A percentile compares a stretch with the other conserved stretches of the same genome.
phyloP scores from a whole-genome alignment of 129 eudicot genomes.

The Chrysanthemum lavandulifolium region DNA sequence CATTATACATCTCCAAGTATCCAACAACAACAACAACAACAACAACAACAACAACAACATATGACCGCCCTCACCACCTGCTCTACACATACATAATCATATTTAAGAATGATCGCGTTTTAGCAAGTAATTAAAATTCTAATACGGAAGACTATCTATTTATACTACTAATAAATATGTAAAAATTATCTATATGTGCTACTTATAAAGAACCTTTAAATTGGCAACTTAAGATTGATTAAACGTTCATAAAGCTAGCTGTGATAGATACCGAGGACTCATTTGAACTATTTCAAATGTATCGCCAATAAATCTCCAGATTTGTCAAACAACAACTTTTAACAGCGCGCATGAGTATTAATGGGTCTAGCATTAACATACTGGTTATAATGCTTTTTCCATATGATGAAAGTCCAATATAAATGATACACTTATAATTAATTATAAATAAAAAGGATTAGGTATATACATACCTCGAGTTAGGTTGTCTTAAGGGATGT shows the following conservation, averaged over 20 bases:
- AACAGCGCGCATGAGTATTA: not conserved
- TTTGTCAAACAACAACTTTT: not conserved
- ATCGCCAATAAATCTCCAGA: not conserved
- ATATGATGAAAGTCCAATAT: not conserved
- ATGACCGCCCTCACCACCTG: constrained; percentile 5
- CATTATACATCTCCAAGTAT: not conserved
- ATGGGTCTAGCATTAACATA: not conserved
- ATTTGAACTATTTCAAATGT: not conserved
- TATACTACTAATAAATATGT: too few species aligned
- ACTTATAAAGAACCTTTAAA: too few species aligned
- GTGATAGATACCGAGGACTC: too few species aligned
- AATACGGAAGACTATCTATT: not conserved
- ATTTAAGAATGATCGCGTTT: not conserved
- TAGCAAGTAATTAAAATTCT: not conserved
- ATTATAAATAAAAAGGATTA: not conserved
- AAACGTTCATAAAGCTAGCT: too few species aligned
- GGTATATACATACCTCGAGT: constrained; percentile 6
- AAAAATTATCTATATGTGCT: too few species aligned
- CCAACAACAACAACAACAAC: not conserved
- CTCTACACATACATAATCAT: not conserved
- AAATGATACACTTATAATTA: not conserved
- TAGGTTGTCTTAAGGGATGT: constrained; percentile 38
- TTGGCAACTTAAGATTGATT: too few species aligned
- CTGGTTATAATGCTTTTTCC: constrained; percentile 1
- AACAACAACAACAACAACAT: too few species aligned